Percentiles rank a stretch among this genome's conserved stretches.
Conservation (phyloP, 768 basidiomycete species). For the Pholiota microspora region DNA sequence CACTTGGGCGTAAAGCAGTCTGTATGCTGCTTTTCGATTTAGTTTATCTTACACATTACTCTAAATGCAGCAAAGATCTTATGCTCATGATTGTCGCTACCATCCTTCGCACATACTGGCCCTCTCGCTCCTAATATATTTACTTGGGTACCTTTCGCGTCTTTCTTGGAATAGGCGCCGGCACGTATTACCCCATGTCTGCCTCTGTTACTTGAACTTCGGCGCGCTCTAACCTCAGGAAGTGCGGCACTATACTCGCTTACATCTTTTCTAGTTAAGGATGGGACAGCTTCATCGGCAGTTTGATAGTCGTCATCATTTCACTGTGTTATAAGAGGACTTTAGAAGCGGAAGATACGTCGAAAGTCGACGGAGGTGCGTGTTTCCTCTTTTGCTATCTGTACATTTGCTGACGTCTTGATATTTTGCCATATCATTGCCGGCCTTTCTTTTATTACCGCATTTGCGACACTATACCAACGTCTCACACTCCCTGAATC, state of each 20-base stretch:
- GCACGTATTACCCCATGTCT: slow-evolving; percentile 79
- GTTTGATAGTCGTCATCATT: slow-evolving; percentile 60
- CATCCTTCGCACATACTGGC: slow-evolving; percentile 68
- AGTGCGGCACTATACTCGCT: slow-evolving; percentile 69
- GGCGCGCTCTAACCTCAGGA: slow-evolving; percentile 61
- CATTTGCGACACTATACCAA: slow-evolving; percentile 72
- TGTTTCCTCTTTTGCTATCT: not conserved
- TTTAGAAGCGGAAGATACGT: slow-evolving; percentile 58
- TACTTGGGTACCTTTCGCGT: slow-evolving; percentile 69
- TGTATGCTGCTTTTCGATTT: slow-evolving; percentile 33
- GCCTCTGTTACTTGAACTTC: slow-evolving; percentile 63
- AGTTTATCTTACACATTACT: not conserved
- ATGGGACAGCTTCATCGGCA: slow-evolving; percentile 70
- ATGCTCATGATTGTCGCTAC: slow-evolving; percentile 78
- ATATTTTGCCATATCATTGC: slow-evolving; percentile 69
- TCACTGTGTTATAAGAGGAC: slow-evolving; percentile 59
- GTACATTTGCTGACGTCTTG: not conserved
- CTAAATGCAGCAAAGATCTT: slow-evolving; percentile 72
- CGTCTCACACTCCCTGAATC: slow-evolving; percentile 74
- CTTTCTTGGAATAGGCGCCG: slow-evolving; percentile 74
- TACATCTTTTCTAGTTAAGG: slow-evolving; percentile 80
- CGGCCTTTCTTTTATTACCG: slow-evolving; percentile 70
- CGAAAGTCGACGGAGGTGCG: slow-evolving; percentile 58
- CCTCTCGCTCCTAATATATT: slow-evolving; percentile 50
- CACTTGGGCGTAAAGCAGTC: slow-evolving; percentile 65